phyloP scores from a whole-genome alignment of 1,284 basidiomycete species.

The Malassezia vespertilionis region DNA sequence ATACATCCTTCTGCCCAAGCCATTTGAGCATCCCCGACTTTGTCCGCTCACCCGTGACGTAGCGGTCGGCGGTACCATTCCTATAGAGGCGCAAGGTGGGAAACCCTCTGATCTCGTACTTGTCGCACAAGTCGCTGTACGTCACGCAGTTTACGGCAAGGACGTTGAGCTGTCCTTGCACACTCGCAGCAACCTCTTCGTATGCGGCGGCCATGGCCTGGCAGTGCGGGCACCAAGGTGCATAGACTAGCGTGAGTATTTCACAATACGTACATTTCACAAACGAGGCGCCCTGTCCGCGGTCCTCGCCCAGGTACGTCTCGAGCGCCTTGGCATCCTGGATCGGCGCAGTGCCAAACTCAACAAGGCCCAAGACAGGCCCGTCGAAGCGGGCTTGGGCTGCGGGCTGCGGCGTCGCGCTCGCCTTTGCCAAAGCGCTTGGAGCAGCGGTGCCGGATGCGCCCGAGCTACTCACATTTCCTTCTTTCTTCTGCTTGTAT shows the following conservation, averaged over 20 bases:
- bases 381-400: not conserved
- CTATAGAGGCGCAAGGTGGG: constrained; percentile 35
- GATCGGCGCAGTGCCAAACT: constrained; percentile 26
- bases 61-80: constrained; percentile 29
- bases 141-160: constrained; percentile 41
- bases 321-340: constrained; percentile 23
- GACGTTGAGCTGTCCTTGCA: constrained; percentile 36
- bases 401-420: not conserved
- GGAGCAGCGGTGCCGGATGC: not conserved
- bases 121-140: constrained; percentile 24
- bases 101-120: constrained; percentile 26
- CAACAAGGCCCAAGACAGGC: constrained; percentile 18
- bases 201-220: constrained; percentile 36
- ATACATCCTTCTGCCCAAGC: constrained; percentile 29
- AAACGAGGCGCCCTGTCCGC: constrained; percentile 33
- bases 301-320: constrained; percentile 25
- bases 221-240: constrained; percentile 47
- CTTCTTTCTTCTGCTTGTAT: not conserved
- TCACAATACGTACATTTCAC: constrained; percentile 30
- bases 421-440: not conserved
- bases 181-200: constrained; percentile 22
- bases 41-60: constrained; percentile 25
- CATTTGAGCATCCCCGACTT: constrained; percentile 36
- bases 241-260: constrained; percentile 20
- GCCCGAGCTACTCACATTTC: not conserved